Base-by-base conservation (phyloP, 371 early-diverging fungal species). In the Lichtheimia ramosa region DNA sequence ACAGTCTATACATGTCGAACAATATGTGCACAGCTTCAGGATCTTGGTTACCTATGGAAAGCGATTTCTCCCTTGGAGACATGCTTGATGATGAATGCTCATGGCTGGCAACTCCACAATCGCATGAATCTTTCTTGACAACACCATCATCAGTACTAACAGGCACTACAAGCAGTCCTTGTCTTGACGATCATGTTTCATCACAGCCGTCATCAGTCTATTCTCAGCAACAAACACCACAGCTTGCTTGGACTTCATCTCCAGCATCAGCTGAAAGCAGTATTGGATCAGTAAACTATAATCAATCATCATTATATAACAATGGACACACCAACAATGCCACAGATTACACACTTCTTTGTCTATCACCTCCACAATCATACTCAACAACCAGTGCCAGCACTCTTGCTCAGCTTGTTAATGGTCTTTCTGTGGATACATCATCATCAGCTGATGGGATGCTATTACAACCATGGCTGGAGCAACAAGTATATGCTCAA, bases 261-360 rank as follows among this genome's bases (percentile, higher is more conserved):
- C 40, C 53, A 34, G 10, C 34, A n/a, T 53, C 53, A 23, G 51
- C 27, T 16, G 53, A 53, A 53, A 53, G n/a, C 20, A 53, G 23
- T 18, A 53, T 40, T 53, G 40, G 18, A 53, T 40, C 20, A 46
- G 46, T 46, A 10, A 18, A 5, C 46, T 18, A 14, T n/a, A 46
- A 34, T 34, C 34, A 34, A 34, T 34, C 34, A 8, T 34, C 10
- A 34, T 34, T 34, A 10, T 34, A 34, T 34, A 34, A 34, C 34
- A 34, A 34, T 34, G 34, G 34, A 10, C 6, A 6, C 34, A 8
- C 15, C 46, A 20, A 40, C 10, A 40, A 53, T 34, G 20, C 16
- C n/a, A 15, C 39, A 20, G 53, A 40, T 53, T 40, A 18, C 41
- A 40, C 18, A 21, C 41, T 16, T 53, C 53, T 53, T 53, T 40